phyloP scores from a whole-genome alignment of 2,329 filamentous ascomycete species.

The Trichoderma cornu-damae region DNA sequence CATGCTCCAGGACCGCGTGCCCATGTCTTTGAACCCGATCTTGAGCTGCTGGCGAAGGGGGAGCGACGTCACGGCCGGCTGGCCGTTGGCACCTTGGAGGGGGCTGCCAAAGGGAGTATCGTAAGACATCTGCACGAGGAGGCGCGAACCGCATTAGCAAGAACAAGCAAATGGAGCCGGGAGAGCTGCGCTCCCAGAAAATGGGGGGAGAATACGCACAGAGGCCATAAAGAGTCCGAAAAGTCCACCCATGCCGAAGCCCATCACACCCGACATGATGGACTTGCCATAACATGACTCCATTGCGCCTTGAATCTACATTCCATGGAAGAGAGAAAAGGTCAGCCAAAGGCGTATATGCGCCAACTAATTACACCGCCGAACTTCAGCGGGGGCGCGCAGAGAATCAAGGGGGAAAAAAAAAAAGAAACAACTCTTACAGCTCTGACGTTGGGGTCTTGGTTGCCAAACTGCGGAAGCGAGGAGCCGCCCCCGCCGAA shows the following conservation, averaged over 20 bases:
- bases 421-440: too few species aligned
- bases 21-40: slow-evolving; percentile 92
- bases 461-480: slow-evolving; percentile 31
- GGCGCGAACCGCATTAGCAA: slow-evolving; percentile 18
- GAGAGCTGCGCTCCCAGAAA: too few species aligned
- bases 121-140: slow-evolving; percentile 76
- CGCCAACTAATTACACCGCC: too few species aligned
- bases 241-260: slow-evolving; percentile 86
- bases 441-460: slow-evolving; percentile 50
- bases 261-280: slow-evolving; percentile 84
- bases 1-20: slow-evolving; percentile 69
- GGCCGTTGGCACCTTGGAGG: slow-evolving; percentile 34
- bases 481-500: slow-evolving; percentile 23
- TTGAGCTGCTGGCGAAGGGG: slow-evolving; percentile 80
- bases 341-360: too few species aligned
- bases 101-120: slow-evolving; percentile 74
- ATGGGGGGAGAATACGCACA: slow-evolving; percentile 49
- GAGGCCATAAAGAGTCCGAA: slow-evolving; percentile 98
- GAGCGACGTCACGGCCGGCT: slow-evolving; percentile 51
- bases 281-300: slow-evolving; percentile 90
- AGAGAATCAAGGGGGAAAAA: background rate
- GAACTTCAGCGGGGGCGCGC: too few species aligned
- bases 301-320: slow-evolving; percentile 75
- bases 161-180: too few species aligned
- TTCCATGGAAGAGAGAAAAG: too few species aligned